Evolutionary conservation across 805 yeast species (phyloP), one percentile per base, ranked within the genome.

Genomic region (Hanseniaspora singularis): DNA sequence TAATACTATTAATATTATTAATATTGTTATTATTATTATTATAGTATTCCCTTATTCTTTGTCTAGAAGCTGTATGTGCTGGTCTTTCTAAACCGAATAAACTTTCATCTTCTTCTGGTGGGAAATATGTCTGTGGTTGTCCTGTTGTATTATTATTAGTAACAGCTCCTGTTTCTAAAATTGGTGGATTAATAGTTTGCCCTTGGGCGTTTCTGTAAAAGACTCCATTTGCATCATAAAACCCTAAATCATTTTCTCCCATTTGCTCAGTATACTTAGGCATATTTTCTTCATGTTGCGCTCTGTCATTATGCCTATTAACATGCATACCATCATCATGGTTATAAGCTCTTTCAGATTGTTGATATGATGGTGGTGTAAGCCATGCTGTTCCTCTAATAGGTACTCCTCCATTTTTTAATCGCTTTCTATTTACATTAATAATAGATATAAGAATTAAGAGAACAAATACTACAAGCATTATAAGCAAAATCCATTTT

Each of bases 171-270:
- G 46, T 24, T 7, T 18, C 53, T 16, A 56, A 51, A n/a, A 56
- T 50, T 6, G 64, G 63, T n/a, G 64, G 60, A 8, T 59, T 55
- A 20, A 54, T 38, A 33, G 51, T 51, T 36, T 57, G 58, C 6
- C 61, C 58, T 51, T 64, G 63, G 28, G 59, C 55, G 46, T 65
- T 67, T 9, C 63, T 49, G 51, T 66, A 71, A 53, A 72, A 72
- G 46, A 59, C 66, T 31, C 86, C 95, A 28, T 68, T 60, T 30
- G 64, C 64, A 58, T 83, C 92, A 55, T 82, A 84, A 59, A 73
- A 79, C 0, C 94, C 95, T 58, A 81, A 74, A 58, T 87, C 95
- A 39, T 73, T 69, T 24, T 78, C 84, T 51, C 77, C 78, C 0
- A 87, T 77, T 14, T 67, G 63, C 11, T 66, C 82, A 0, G 86